Percentiles rank a stretch among this genome's conserved stretches.
Conservation (phyloP, 148 eudicot genomes). For the Cornus controversa region DNA sequence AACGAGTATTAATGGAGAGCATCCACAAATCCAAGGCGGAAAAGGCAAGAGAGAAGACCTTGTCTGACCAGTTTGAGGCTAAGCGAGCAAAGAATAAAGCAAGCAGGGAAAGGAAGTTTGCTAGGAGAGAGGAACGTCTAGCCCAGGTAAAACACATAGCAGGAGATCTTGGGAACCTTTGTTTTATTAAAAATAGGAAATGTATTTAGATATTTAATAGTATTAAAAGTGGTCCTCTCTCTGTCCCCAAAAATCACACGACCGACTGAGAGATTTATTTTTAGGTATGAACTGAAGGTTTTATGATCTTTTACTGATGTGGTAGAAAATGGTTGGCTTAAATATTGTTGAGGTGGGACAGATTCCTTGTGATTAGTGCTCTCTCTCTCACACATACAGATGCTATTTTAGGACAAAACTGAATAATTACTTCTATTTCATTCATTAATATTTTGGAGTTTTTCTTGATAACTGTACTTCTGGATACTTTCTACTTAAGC, state of each 20-base stretch:
- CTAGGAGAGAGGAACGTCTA: slow-evolving; percentile 72
- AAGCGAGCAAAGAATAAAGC: slow-evolving; percentile 88
- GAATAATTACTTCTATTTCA: no score
- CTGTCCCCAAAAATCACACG: no score
- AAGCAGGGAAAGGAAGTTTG: slow-evolving; percentile 72
- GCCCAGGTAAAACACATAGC: slow-evolving; percentile 44
- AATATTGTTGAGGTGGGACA: not conserved
- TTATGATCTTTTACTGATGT: not conserved
- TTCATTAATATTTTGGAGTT: no score
- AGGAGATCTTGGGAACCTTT: not conserved
- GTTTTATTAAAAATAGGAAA: not conserved
- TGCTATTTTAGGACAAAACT: no score
- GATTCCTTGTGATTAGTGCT: not conserved
- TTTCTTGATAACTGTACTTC: no score
- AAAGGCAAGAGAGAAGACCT: slow-evolving; percentile 87
- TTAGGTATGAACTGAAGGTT: not conserved
- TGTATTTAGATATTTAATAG: no score
- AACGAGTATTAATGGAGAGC: slow-evolving; percentile 82
- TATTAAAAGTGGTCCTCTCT: no score
- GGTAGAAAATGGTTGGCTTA: not conserved
- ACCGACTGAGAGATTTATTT: no score
- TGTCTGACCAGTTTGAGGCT: slow-evolving; percentile 87
- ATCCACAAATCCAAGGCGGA: slow-evolving; percentile 91
- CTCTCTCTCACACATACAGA: not conserved
- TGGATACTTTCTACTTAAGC: no score